Conservation (phyloP, 2,329 filamentous ascomycete species). For the Cladosporium sp. region DNA sequence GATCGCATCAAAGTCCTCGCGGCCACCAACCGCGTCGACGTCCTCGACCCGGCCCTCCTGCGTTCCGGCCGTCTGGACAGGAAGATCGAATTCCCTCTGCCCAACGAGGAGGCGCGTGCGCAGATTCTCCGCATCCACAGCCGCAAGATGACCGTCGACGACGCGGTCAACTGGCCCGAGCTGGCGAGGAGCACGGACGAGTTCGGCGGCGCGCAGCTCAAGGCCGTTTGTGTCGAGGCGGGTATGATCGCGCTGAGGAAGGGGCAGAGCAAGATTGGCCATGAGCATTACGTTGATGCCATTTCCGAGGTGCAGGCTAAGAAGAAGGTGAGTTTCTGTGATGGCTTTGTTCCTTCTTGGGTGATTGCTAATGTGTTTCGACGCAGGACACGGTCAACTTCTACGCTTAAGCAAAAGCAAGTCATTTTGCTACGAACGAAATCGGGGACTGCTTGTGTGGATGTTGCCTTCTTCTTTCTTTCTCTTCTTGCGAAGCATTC, state of each 20-base stretch:
- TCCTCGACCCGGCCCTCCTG: constrained; percentile 86
- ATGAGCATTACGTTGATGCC: constrained; percentile 98
- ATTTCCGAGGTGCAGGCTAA: constrained; percentile 93
- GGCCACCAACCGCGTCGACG: constrained; percentile 95
- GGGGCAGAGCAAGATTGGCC: constrained; percentile 93
- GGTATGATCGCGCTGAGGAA: constrained; percentile 98
- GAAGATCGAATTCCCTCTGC: constrained; percentile 98
- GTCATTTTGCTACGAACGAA: not conserved
- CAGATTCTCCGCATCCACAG: constrained; percentile 98
- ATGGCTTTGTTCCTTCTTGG: not conserved
- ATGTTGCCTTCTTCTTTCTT: no score
- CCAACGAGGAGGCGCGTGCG: constrained; percentile 90
- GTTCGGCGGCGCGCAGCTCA: constrained; percentile 93
- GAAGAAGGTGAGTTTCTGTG: constrained; percentile 65
- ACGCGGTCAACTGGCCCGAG: constrained; percentile 96
- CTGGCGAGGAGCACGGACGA: constrained; percentile 99
- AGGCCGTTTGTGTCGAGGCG: constrained; percentile 97
- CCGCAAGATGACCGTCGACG: constrained; percentile 96
- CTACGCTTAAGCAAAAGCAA: constrained; percentile 31
- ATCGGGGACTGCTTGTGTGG: no score
- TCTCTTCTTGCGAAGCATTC: no score
- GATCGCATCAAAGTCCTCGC: constrained; percentile 99
- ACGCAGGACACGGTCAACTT: constrained; percentile 33
- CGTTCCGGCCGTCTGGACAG: constrained; percentile 95
- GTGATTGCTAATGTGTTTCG: constrained; percentile 12